These are phyloP conservation scores for Ceratobasidium sp. DNA, from an alignment of 1,284 basidiomycete species.

Conservation along the genomic window DNA sequence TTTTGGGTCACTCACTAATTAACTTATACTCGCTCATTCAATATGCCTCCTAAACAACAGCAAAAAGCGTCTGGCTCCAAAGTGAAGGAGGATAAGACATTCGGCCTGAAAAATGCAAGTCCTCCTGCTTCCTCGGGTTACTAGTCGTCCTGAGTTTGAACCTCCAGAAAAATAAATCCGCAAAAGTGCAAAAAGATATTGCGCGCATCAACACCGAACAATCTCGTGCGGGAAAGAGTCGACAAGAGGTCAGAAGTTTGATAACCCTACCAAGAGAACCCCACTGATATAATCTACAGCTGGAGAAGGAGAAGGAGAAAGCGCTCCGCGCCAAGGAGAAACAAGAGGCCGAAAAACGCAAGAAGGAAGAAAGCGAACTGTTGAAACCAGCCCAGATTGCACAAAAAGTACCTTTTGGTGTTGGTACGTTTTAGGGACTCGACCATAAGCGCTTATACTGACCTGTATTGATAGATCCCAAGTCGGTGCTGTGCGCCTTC, in stretches of 20 bases:
- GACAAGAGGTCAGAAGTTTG: conserved; percentile 63
- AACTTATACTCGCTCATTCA: not conserved
- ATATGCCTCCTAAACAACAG: conserved; percentile 81
- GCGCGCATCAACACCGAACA: conserved; percentile 82
- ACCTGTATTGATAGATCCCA: conserved; percentile 73
- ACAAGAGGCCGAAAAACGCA: conserved; percentile 84
- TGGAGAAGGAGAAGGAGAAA: conserved; percentile 89
- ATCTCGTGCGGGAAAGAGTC: conserved; percentile 78
- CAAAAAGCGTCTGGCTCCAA: conserved; percentile 69
- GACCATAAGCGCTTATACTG: not conserved
- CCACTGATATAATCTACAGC: conserved; percentile 49
- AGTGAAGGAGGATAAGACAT: conserved; percentile 86
- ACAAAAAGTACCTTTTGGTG: conserved; percentile 94
- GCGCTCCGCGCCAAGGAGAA: conserved; percentile 82
- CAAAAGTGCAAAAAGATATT: conserved; percentile 91
- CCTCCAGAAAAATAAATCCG: conserved; percentile 89
- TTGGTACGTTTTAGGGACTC: conserved; percentile 60
- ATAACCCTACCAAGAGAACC: not conserved
- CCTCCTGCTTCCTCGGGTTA: conserved; percentile 14
- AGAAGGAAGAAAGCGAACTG: conserved; percentile 87
- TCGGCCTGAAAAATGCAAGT: conserved; percentile 92
- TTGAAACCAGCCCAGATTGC: conserved; percentile 78
- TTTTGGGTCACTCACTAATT: not conserved
- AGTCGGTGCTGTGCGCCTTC: conserved; percentile 89
- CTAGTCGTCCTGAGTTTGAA: conserved; percentile 45